phyloP scores from a whole-genome alignment of 2,329 filamentous ascomycete species.

The Colletotrichum nymphaeae region DNA sequence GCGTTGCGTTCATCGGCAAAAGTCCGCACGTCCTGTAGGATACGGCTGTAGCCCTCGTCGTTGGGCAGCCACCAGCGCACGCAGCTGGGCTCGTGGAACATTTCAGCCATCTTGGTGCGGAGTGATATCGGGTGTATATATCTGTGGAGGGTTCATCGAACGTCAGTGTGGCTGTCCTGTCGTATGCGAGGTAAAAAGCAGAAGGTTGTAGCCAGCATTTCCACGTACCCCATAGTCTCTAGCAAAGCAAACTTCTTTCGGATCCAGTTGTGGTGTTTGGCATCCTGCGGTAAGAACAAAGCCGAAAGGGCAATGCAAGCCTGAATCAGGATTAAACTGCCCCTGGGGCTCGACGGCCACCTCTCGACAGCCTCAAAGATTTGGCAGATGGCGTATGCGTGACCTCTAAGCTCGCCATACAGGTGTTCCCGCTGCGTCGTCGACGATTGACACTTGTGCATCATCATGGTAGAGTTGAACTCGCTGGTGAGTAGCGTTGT shows the following conservation, averaged over 20 bases:
- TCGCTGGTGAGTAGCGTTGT: slow-evolving; percentile 82
- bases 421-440: slow-evolving; percentile 63
- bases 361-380: slow-evolving; percentile 82
- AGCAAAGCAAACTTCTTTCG: slow-evolving; percentile 82
- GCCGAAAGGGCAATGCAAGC: slow-evolving; percentile 80
- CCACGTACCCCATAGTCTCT: slow-evolving; percentile 80
- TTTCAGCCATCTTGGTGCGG: slow-evolving; percentile 78
- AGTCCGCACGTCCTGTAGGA: slow-evolving; percentile 80
- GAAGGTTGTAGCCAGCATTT: slow-evolving; percentile 4
- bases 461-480: slow-evolving; percentile 81
- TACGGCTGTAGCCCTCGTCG: slow-evolving; percentile 78
- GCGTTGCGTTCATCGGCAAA: slow-evolving; percentile 84
- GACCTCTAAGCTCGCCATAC: slow-evolving; percentile 64
- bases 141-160: slow-evolving; percentile 57
- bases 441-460: slow-evolving; percentile 82
- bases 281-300: slow-evolving; percentile 83
- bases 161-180: not conserved
- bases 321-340: slow-evolving; percentile 78
- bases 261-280: slow-evolving; percentile 80
- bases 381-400: slow-evolving; percentile 79
- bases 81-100: slow-evolving; percentile 79
- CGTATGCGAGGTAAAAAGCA: slow-evolving; percentile 1
- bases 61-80: slow-evolving; percentile 91
- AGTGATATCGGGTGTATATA: slow-evolving; percentile 85
- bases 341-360: slow-evolving; percentile 77